These are phyloP conservation scores for Colletotrichum filicis DNA, from an alignment of 2,329 filamentous ascomycete species.

Conservation along the genomic window DNA sequence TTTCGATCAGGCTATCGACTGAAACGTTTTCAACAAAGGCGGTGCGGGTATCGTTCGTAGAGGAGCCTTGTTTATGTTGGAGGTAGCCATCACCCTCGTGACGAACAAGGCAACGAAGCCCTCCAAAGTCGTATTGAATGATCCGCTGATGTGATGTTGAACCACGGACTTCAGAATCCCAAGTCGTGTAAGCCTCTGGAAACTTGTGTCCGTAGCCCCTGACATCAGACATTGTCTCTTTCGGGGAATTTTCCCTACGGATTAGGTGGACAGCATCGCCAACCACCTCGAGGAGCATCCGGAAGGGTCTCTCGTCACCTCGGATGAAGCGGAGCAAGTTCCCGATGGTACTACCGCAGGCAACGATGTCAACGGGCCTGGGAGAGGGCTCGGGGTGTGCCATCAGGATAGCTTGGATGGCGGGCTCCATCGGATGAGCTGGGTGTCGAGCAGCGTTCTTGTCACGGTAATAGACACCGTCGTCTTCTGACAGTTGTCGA, in stretches of 20 bases:
- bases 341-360: slow-evolving; percentile 69
- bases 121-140: slow-evolving; percentile 67
- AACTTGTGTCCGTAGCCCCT: slow-evolving; percentile 74
- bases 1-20: not conserved
- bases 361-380: slow-evolving; percentile 62
- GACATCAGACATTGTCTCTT: slow-evolving; percentile 64
- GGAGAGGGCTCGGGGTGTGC: slow-evolving; percentile 47
- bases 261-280: slow-evolving; percentile 70
- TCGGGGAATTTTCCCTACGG: slow-evolving; percentile 69
- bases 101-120: slow-evolving; percentile 61
- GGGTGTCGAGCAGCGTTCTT: slow-evolving; percentile 62
- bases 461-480: slow-evolving; percentile 63
- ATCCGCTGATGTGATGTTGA: slow-evolving; percentile 73
- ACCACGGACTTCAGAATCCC: slow-evolving; percentile 62
- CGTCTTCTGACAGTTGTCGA: slow-evolving; percentile 53
- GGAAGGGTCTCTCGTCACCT: slow-evolving; percentile 59
- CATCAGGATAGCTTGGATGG: slow-evolving; percentile 50
- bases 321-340: slow-evolving; percentile 69
- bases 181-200: slow-evolving; percentile 73
- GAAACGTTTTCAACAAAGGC: not conserved
- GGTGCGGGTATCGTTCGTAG: no score
- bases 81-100: slow-evolving; percentile 70
- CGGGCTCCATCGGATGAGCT: slow-evolving; percentile 61
- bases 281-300: slow-evolving; percentile 67
- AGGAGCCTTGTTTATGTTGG: slow-evolving; percentile 15